phyloP scores from a whole-genome alignment of 805 yeast species.

The Nakazawaea laoshanensis region DNA sequence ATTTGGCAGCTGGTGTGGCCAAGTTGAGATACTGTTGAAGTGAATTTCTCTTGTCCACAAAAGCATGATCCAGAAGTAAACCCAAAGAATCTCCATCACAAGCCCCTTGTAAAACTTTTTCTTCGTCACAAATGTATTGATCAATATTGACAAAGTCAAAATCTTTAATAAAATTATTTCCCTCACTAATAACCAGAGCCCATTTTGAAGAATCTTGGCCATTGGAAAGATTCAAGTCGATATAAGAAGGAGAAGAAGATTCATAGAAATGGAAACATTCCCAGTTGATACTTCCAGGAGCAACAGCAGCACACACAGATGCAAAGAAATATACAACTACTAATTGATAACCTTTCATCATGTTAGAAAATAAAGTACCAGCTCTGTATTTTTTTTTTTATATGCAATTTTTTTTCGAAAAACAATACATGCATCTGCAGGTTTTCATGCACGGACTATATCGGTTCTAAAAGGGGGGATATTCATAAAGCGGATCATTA shows the following conservation, averaged over 20 bases:
- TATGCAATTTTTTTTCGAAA: too few species aligned
- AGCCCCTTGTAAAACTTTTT: neutral
- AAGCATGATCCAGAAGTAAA: too few species aligned
- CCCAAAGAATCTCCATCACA: slow-evolving; percentile 1
- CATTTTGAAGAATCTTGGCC: slow-evolving; percentile 1
- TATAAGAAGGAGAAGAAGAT: neutral
- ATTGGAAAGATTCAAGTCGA: neutral
- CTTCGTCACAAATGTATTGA: slow-evolving; percentile 1
- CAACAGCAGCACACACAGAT: neutral
- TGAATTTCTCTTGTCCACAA: neutral
- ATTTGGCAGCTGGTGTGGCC: too few species aligned
- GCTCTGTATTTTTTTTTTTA: too few species aligned
- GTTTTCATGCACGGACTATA: too few species aligned
- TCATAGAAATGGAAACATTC: slow-evolving; percentile 1
- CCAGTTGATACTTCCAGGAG: neutral
- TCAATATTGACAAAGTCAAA: neutral
- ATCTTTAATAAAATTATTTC: neutral
- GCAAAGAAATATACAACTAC: too few species aligned
- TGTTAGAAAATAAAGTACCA: too few species aligned
- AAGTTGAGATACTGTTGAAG: neutral
- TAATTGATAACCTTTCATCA: too few species aligned
- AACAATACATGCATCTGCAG: too few species aligned
- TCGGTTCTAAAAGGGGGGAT: too few species aligned
- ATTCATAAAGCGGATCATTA: too few species aligned
- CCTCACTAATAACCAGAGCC: neutral